Base-by-base conservation (phyloP, 371 early-diverging fungal species). In the Haplosporangium sp. region DNA sequence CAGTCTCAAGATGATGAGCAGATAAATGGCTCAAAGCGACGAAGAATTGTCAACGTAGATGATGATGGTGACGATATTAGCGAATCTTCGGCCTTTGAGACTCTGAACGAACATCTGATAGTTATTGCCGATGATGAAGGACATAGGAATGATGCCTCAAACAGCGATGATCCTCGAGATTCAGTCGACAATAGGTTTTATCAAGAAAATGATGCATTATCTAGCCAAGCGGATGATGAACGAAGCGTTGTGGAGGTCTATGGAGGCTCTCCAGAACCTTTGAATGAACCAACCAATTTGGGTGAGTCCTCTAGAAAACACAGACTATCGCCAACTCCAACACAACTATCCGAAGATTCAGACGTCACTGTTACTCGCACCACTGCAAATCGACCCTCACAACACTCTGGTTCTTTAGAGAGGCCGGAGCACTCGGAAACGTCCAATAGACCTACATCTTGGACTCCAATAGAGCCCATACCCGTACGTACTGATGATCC, bases 81-180 rank as follows among this genome's bases (percentile, higher is more conserved):
- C n/a, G 6, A 47, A 39, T 37, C 60, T n/a, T 65, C 35, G 17
- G n/a, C 44, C 15, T 8, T 15, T 11, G 56, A 19, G 9, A 38
- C 15, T 20, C 63, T 10, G 8, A 52, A 61, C 11, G 19, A 27
- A 38, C 35, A 57, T 39, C 40, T 61, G 6, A 64, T 74, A 38
- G 56, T 69, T 37, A 47, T 74, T 61, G 75, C 50, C 44, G 75
- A 74, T 37, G 69, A 74, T 13, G 56, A 48, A n/a, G 59, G 64
- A 39, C n/a, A 45, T 4, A 59, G 37, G 19, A 15, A n/a, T 50
- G 19, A 13, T 44, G 35, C 15, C 42, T 55, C 55, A 35, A 55
- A 64, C 34, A 50, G 40, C 39, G 8, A n/a, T 13, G 13, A 39
- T 20, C 15, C 15, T 55, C 37, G 9, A 53, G 65, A 39, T 52